Conservation (phyloP, 1,139 yeast species). For the Candida sanyaensis region DNA sequence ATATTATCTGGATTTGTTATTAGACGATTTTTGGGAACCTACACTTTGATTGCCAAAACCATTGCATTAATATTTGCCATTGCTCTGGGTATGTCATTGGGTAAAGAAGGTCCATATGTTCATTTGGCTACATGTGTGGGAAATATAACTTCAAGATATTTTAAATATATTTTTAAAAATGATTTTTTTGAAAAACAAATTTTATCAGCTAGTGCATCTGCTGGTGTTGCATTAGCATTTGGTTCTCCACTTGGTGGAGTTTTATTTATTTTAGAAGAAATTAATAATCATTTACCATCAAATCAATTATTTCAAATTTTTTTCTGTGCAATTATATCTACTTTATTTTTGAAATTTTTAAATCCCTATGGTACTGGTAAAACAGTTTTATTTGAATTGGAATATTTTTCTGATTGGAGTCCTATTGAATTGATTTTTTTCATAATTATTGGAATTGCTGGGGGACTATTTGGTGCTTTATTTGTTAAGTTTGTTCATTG, state of each 20-base stretch:
- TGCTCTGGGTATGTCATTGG: slow-evolving; percentile 66
- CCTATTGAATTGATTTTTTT: slow-evolving; percentile 51
- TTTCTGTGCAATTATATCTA: slow-evolving; percentile 62
- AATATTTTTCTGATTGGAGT: slow-evolving; percentile 59
- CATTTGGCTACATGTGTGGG: slow-evolving; percentile 72
- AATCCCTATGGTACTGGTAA: slow-evolving; percentile 68
- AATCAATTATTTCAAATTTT: slow-evolving; percentile 60
- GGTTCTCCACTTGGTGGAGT: slow-evolving; percentile 75
- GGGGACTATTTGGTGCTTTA: slow-evolving; percentile 61
- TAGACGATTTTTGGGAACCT: slow-evolving; percentile 55
- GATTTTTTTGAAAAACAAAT: slow-evolving; percentile 60
- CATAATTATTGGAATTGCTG: slow-evolving; percentile 53
- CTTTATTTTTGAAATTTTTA: slow-evolving; percentile 55
- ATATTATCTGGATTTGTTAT: slow-evolving; percentile 59
- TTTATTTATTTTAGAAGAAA: slow-evolving; percentile 64
- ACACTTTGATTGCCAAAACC: slow-evolving; percentile 54
- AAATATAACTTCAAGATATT: slow-evolving; percentile 54
- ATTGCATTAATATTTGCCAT: slow-evolving; percentile 57
- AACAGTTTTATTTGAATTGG: slow-evolving; percentile 58
- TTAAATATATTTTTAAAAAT: slow-evolving; percentile 49
- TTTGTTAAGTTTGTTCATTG: slow-evolving; percentile 52
- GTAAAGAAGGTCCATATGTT: slow-evolving; percentile 75
- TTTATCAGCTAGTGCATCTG: slow-evolving; percentile 63
- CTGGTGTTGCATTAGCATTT: slow-evolving; percentile 72
- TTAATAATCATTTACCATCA: slow-evolving; percentile 59